Conservation (phyloP, 106 monocot genomes). For the Cymbidium sinense region DNA sequence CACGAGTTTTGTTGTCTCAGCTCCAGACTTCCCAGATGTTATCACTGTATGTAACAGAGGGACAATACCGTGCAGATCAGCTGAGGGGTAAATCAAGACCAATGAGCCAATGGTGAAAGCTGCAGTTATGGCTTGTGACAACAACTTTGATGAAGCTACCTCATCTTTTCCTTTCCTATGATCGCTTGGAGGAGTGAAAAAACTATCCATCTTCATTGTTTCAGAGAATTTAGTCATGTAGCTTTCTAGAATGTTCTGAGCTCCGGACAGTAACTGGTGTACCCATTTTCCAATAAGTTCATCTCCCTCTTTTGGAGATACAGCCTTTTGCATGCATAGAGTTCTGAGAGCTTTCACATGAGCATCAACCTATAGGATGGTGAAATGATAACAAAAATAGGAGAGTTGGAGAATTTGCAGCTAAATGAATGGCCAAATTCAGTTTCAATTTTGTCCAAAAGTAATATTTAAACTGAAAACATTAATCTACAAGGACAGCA, state of each 20-base stretch:
- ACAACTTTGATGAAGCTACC: constrained; percentile 14
- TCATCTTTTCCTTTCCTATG: constrained; percentile 39
- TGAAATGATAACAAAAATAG: constrained; percentile 6
- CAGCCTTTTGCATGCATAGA: constrained; percentile 80
- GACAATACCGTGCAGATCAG: constrained; percentile 50
- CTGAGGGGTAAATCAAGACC: constrained; percentile 59
- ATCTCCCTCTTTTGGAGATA: constrained; percentile 47
- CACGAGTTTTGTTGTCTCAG: constrained; percentile 26
- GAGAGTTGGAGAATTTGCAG: neutral
- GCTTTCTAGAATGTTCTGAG: constrained; percentile 44
- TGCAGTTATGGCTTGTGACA: constrained; percentile 54
- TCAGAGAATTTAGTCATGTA: constrained; percentile 51
- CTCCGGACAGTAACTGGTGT: constrained; percentile 46
- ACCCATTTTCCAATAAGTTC: constrained; percentile 74
- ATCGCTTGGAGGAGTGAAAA: constrained; percentile 42
- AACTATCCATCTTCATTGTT: constrained; percentile 17
- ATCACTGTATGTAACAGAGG: constrained; percentile 75
- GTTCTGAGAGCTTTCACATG: constrained; percentile 89
- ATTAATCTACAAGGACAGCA: neutral
- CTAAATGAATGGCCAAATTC: neutral
- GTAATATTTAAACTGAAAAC: neutral
- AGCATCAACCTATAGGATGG: constrained; percentile 71
- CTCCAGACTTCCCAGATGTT: constrained; percentile 45
- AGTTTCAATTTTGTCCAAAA: neutral
- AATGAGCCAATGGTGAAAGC: constrained; percentile 83